Evolutionary conservation across 1,284 basidiomycete species (phyloP).

Genomic region (Baeospora myosura): DNA sequence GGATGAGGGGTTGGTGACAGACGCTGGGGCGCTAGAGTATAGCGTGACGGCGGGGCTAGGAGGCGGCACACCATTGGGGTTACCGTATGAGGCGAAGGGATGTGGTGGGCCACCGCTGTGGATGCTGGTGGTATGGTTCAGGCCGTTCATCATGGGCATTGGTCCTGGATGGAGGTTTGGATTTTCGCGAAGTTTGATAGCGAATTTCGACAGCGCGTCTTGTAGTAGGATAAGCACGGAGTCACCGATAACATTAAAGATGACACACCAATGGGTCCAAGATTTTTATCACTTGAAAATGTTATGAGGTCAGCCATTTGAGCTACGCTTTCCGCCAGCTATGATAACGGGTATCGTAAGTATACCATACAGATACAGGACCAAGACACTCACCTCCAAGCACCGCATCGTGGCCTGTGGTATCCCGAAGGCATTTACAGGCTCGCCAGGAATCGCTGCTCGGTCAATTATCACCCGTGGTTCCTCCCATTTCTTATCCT

Average conservation of each 20-base stretch:
- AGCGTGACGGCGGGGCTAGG: conserved; percentile 31
- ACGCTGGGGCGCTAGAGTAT: conserved; percentile 39
- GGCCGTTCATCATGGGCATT: conserved; percentile 14
- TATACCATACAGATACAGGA: conserved; percentile 1
- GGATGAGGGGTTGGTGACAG: conserved; percentile 30
- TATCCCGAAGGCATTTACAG: conserved; percentile 77
- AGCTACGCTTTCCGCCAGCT: conserved; percentile 71
- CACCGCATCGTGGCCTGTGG: conserved; percentile 81
- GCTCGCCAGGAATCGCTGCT: conserved; percentile 62
- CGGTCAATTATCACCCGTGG: conserved; percentile 49
- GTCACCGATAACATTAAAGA: conserved; percentile 4
- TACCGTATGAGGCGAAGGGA: conserved; percentile 1
- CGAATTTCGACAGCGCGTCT: conserved; percentile 40
- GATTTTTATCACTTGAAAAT: conserved; percentile 43
- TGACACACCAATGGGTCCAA: conserved; percentile 60
- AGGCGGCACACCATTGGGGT: conserved; percentile 13
- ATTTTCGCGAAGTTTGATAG: conserved; percentile 36
- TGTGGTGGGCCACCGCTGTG: conserved; percentile 5
- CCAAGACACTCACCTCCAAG: conserved; percentile 48
- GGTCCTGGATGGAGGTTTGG: conserved; percentile 17
- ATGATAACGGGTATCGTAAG: conserved; percentile 8
- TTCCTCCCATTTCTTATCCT: conserved; percentile 56
- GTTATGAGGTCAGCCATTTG: conserved; percentile 69
- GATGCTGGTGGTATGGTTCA: conserved; percentile 14
- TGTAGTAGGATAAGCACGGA: conserved; percentile 4